phyloP scores from a whole-genome alignment of 805 yeast genomes.

The Zygoascus tannicola region DNA sequence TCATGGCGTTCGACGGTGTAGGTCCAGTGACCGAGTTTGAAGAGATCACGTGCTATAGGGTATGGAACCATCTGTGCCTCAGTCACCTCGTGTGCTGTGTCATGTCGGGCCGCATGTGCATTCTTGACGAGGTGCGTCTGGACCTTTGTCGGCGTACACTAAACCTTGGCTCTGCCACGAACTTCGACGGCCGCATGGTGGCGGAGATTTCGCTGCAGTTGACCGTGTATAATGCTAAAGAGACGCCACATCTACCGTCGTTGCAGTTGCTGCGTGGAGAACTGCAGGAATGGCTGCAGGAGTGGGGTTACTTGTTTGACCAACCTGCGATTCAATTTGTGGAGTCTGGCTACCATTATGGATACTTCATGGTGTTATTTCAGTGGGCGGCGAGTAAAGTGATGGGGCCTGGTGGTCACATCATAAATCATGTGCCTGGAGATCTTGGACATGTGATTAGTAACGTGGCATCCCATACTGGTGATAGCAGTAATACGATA shows the following conservation, averaged over 20 bases:
- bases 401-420: too few species aligned
- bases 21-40: slow-evolving; percentile 37
- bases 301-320: slow-evolving; percentile 59
- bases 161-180: slow-evolving; percentile 51
- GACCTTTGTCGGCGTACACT: slow-evolving; percentile 51
- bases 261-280: slow-evolving; percentile 37
- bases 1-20: slow-evolving; percentile 21
- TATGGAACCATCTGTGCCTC: slow-evolving; percentile 63
- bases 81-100: slow-evolving; percentile 61
- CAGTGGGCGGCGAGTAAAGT: slow-evolving; percentile 25
- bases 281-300: slow-evolving; percentile 51
- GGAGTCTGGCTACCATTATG: slow-evolving; percentile 59
- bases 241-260: slow-evolving; percentile 26
- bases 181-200: slow-evolving; percentile 76
- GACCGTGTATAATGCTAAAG: slow-evolving; percentile 49
- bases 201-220: slow-evolving; percentile 60
- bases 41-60: slow-evolving; percentile 47
- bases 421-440: neutral
- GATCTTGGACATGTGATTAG: neutral
- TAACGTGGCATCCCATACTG: neutral
- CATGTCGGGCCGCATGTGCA: slow-evolving; percentile 54
- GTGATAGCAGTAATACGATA: slow-evolving; percentile 1
- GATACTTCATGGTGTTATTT: slow-evolving; percentile 42
- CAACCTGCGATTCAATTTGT: slow-evolving; percentile 70
- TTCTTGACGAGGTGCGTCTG: slow-evolving; percentile 50